Base-by-base conservation (phyloP, 345 rosid species). In the Pugionium cornutum region DNA sequence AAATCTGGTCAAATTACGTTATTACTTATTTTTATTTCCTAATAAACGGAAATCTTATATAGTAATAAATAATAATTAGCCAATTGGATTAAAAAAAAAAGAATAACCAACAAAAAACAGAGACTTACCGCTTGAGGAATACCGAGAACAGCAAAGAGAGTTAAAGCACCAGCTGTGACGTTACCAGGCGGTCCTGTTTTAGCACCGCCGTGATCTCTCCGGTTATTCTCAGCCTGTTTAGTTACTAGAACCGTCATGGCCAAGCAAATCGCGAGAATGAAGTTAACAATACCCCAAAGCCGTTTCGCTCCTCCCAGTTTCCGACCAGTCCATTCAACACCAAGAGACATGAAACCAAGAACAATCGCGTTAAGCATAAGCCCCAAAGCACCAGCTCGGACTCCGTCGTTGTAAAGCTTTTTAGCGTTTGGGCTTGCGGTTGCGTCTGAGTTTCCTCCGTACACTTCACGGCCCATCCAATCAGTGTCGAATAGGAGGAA, bases 381-480 rank as follows among this genome's bases (percentile, higher is more conserved):
- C 2, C 98, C 98, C 68, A 89, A 64, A 8, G 98, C 81, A 6
- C 98, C 98, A 1, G 88, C 83, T 26, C 85, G 79, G 4, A 92
- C 96, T 1, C 98, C 98, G 2, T 45, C 73, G 44, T 82, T 81
- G 64, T 89, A 92, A 48, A 84, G 53, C 64, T 61, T 67, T 2
- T 40, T 53, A 32, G 68, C 29, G 39, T 1, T 4, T 2, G 4
- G 0, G 2, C 25, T 62, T 2, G 58, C 60, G 0, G 28, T 28
- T 2, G 86, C 87, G 5, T 59, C 63, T 0, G 89, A 71, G 64
- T 69, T 51, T 1, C 98, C 98, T 1, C 98, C 98, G 83, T 82
- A 92, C 51, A 92, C 91, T 63, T 92, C 92, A 28, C 88, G 74
- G 18, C 97, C 98, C 89, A 87, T 83, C 98, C 97, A 92, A 18